These are phyloP conservation scores for Saccharomycopsis lassenensis DNA, from an alignment of 805 yeast species.

Conservation along the genomic window DNA sequence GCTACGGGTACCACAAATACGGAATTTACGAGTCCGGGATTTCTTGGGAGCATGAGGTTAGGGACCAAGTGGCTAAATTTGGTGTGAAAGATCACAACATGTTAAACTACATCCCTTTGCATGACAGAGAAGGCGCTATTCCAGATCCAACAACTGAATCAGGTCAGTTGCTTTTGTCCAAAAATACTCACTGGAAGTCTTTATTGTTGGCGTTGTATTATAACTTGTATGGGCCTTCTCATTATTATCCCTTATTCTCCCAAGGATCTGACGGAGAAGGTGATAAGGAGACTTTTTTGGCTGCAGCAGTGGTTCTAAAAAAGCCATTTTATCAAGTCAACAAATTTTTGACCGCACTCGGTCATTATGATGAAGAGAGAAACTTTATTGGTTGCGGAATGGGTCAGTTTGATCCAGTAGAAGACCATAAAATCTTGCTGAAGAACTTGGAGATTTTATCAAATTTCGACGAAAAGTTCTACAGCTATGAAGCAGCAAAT, in stretches of 20 bases:
- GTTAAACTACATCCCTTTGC: conserved; percentile 32
- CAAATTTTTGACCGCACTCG: conserved; percentile 43
- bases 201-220: conserved; percentile 47
- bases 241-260: conserved; percentile 45
- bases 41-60: conserved; percentile 9
- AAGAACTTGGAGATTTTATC: conserved; percentile 20
- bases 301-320: conserved; percentile 45
- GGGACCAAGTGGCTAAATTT: too few species aligned
- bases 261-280: conserved; percentile 47
- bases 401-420: conserved; percentile 47
- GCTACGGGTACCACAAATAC: conserved; percentile 30
- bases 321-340: conserved; percentile 53
- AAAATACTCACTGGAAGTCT: conserved; percentile 41
- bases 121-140: conserved; percentile 48
- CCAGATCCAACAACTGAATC: conserved; percentile 57
- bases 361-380: conserved; percentile 29
- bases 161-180: conserved; percentile 51
- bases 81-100: not conserved
- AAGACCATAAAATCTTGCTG: conserved; percentile 31
- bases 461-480: conserved; percentile 1
- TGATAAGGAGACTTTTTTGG: conserved; percentile 52
- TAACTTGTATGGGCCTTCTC: conserved; percentile 49
- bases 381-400: conserved; percentile 34
- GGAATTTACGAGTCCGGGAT: conserved; percentile 26
- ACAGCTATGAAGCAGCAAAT: conserved; percentile 10